Evolutionary conservation across 345 rosid genomes (phyloP), one percentile per base, ranked within the genome.

Genomic region (Cardamine chenopodiifolia): DNA sequence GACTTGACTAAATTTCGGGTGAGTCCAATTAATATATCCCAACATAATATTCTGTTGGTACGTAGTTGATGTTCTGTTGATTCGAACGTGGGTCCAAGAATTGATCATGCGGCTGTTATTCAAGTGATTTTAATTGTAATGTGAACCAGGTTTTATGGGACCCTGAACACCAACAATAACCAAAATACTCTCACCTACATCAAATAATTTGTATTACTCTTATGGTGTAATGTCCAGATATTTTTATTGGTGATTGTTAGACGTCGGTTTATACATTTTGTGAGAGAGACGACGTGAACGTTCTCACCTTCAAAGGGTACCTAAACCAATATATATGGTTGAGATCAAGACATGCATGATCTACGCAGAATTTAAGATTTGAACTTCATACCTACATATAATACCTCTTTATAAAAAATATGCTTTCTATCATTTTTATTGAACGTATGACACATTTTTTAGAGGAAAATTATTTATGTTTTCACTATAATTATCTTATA

Each of bases 51-150:
- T 62, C 15, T 76, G 79, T 61, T 62, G 79, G 70, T 74, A 65
- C 25, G 64, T 35, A 28, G 79, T 49, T 55, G 57, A 57, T 66
- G 63, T 47, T 57, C 14, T 56, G 53, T 66, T 57, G 62, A 61
- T 48, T 58, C 44, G 9, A 59, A 68, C 74, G 74, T 76, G 79
- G 79, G 63, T 76, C 74, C 63, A 75, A 52, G 56, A 75, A 68
- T 50, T 40, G 74, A 68, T 52, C 79, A 29, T 69, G 58, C 48
- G 70, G 74, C 58, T 75, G n/a, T 68, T 52, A 62, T 68, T 61
- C 23, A 11, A 53, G 28, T 68, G 53, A 60, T 8, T 25, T 75
- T 28, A 48, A 60, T 50, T 75, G 55, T 49, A 18, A 48, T 59
- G 62, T 66, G 78, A 74, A 49, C 50, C 49, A 61, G 48, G 35